Evolutionary conservation across 768 basidiomycete species (phyloP).

Genomic region (Mycena crocata): DNA sequence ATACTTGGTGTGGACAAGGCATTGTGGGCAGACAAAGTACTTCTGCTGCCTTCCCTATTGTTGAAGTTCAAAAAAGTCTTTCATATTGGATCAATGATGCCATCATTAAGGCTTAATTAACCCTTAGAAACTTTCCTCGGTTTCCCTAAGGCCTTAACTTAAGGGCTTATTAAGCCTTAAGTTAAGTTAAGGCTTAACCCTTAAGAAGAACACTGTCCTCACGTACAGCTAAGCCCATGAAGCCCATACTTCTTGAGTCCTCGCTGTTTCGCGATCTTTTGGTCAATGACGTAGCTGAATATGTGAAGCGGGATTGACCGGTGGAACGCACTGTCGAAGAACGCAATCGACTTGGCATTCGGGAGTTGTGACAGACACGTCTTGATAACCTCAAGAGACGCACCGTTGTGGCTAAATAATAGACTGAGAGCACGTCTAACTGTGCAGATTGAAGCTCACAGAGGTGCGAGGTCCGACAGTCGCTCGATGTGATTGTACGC

Average conservation of each 20-base stretch:
- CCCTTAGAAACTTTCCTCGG: too few relatives aligned
- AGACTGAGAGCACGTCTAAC: too few relatives aligned
- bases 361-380: conserved; percentile 75
- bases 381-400: conserved; percentile 63
- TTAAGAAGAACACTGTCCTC: too few relatives aligned
- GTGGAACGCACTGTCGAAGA: conserved; percentile 92
- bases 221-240: conserved; percentile 83
- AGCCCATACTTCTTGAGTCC: conserved; percentile 92
- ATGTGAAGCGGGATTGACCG: conserved; percentile 80
- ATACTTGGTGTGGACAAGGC: too few relatives aligned
- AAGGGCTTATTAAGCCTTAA: too few relatives aligned
- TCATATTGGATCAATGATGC: too few relatives aligned
- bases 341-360: conserved; percentile 78
- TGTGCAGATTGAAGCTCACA: conserved; percentile 59
- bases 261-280: conserved; percentile 65
- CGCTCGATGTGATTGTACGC: conserved; percentile 79
- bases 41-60: too few relatives aligned
- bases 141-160: too few relatives aligned
- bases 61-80: too few relatives aligned
- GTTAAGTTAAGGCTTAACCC: too few relatives aligned
- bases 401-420: conserved; percentile 65
- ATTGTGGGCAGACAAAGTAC: too few relatives aligned
- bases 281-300: conserved; percentile 83
- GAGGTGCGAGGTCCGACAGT: conserved; percentile 83
- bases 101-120: too few relatives aligned